Evolutionary conservation across 257 asterid genomes (phyloP), one percentile per base, ranked within the genome.

Genomic region (Solanum boliviense): DNA sequence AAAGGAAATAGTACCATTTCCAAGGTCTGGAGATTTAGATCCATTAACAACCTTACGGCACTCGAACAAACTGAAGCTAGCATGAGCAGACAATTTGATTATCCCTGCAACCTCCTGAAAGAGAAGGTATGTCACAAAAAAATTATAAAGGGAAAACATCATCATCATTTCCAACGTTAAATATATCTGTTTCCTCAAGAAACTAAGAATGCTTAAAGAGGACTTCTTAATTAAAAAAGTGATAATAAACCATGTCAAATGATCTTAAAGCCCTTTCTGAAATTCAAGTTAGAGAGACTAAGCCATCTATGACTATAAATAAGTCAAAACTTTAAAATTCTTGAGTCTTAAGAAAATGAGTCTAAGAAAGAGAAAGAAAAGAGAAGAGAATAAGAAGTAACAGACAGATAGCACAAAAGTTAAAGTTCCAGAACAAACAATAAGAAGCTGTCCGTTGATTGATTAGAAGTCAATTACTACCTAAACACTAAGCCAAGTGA

Each of bases 101-200:
- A 97, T 94, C 89, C 98, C 99, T 34, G 98, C 95, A 83, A 97
- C 98, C 93, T 96, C 99, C 99, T 97, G 95, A 88, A 88, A 86
- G 78, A 79, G 67, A 90, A 68, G 74, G 88, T 60, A 81, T 44
- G 35, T 38, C 87, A 65, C 79, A 62, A 13, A 7, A 73, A 34
- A 56, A 58, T 13, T 13, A 41, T 38, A 56, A 21, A 12, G 86
- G 46, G 85, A 35, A 67, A 85, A 71, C n/a, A 2, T 73, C 84
- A 73, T 48, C 67, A 27, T 65, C 76, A 44, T 85, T n/a, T 85
- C 35, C 75, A 78, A 31, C 12, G 12, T 20, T 29, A 48, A 38
- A 48, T 31, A 72, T 16, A 31, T 20, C 60, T 71, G 84, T 31
- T 86, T 72, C 39, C 68, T 16, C 27, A 73, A 34, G 82, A 48